Base-by-base conservation (phyloP, 148 eudicot genomes). In the Camellia sinensis region DNA sequence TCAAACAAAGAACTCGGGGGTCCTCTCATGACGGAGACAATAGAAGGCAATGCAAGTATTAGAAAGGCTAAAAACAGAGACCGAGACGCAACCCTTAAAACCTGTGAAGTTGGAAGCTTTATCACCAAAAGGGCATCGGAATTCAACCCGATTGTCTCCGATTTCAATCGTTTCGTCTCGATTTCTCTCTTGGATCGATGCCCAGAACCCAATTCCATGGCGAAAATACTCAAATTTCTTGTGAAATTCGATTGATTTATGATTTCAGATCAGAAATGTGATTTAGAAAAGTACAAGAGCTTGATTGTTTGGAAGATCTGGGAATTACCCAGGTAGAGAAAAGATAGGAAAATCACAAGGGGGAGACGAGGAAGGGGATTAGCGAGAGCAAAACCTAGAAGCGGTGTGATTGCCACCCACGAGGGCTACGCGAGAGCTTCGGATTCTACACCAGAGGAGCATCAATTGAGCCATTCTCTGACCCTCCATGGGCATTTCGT, bases 321-420 rank as follows among this genome's bases (percentile, higher is more conserved):
- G 78, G 65, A n/a, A 45, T 48, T n/a, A 70, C 83, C 83, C 80
- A 83, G 69, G 80, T 57, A 29, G 75, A 37, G 65, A 57, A 66
- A 45, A 11, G 19, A 56, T 18, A 68, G 80, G 53, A 64, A 72
- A n/a, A 63, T 19, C 59, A 43, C 41, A 8, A 37, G 50, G 22
- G n/a, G 10, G 45, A 53, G 41, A 63, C 72, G 67, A 81, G 80
- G 62, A 78, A 61, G 64, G 77, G 14, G 22, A 63, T 75, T 88
- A 89, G 84, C 92, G 92, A 73, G 89, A 84, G 82, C 92, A 87
- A 78, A 89, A 89, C 83, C 92, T 84, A 72, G 92, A 76, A 40
- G 89, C 90, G 13, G 90, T 89, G 77, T 89, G 92, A 80, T 89
- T 89, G 73, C 92, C 92, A 84, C 92, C 92, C 82, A 87, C 89